phyloP scores from a whole-genome alignment of 345 rosid species.

The Populus deltoides region DNA sequence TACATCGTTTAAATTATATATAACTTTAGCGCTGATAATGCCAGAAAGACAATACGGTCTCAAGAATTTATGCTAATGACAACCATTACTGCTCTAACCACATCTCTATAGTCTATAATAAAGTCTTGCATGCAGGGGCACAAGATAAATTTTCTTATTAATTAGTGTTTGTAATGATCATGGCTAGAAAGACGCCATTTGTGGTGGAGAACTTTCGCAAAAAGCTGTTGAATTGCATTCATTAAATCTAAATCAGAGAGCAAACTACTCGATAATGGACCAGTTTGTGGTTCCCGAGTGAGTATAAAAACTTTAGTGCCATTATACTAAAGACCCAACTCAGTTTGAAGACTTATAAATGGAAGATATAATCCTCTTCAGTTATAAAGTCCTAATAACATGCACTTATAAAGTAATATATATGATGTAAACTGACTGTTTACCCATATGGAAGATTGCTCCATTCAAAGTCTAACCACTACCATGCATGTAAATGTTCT shows the following conservation, averaged over 20 bases:
- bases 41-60: neutral
- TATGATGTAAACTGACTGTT: neutral
- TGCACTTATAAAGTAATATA: neutral
- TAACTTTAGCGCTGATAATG: neutral
- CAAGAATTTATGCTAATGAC: neutral
- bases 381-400: neutral
- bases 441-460: neutral
- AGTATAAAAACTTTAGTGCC: neutral
- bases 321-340: neutral
- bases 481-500: neutral
- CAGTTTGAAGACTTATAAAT: neutral
- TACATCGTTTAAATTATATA: too few relatives aligned
- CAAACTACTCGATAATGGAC: neutral
- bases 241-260: neutral
- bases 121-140: neutral
- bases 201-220: neutral
- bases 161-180: neutral
- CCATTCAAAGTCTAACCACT: neutral
- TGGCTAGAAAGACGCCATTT: neutral
- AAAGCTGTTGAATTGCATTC: neutral
- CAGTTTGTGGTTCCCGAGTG: neutral
- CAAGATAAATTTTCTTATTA: constrained; percentile 1
- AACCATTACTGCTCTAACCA: neutral
- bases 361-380: neutral
- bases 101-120: neutral